phyloP scores from a whole-genome alignment of 176 grass and related monocot genomes.

The Oryza australiensis region DNA sequence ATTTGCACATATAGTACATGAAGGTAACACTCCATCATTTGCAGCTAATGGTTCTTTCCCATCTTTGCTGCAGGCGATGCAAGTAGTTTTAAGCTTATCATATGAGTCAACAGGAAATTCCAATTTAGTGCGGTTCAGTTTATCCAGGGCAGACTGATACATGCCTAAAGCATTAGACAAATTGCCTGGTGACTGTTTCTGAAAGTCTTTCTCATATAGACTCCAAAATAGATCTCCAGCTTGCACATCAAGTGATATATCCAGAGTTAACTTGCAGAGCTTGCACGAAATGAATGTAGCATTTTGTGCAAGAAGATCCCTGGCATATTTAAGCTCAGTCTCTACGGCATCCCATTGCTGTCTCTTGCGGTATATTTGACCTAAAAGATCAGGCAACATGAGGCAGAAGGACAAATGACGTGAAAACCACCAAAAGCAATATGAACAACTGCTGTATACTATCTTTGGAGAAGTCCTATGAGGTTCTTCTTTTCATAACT shows the following conservation, averaged over 20 bases:
- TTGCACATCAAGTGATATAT: slow-evolving; percentile 67
- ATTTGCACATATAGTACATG: slow-evolving; percentile 44
- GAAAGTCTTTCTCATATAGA: slow-evolving; percentile 49
- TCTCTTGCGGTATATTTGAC: slow-evolving; percentile 75
- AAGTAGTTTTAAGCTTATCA: slow-evolving; percentile 23
- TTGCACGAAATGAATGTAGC: slow-evolving; percentile 56
- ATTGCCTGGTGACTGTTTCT: slow-evolving; percentile 40
- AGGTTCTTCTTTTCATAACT: neutral
- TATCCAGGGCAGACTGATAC: slow-evolving; percentile 63
- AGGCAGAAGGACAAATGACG: slow-evolving; percentile 8
- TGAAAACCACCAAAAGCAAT: slow-evolving; percentile 27
- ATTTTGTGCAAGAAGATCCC: slow-evolving; percentile 51
- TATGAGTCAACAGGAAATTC: slow-evolving; percentile 22
- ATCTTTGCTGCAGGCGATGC: neutral
- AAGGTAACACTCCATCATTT: slow-evolving; percentile 30
- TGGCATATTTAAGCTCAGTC: slow-evolving; percentile 58
- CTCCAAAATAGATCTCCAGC: slow-evolving; percentile 64
- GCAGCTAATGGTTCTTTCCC: slow-evolving; percentile 12
- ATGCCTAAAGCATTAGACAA: slow-evolving; percentile 57
- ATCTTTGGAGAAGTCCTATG: neutral
- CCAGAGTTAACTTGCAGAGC: slow-evolving; percentile 50
- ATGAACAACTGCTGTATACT: neutral
- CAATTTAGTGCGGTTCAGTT: slow-evolving; percentile 47
- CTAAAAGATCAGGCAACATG: slow-evolving; percentile 43
- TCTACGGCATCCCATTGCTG: slow-evolving; percentile 62